Conservation (phyloP, 2,329 filamentous ascomycete genomes). For the Fusarium nurragi region DNA sequence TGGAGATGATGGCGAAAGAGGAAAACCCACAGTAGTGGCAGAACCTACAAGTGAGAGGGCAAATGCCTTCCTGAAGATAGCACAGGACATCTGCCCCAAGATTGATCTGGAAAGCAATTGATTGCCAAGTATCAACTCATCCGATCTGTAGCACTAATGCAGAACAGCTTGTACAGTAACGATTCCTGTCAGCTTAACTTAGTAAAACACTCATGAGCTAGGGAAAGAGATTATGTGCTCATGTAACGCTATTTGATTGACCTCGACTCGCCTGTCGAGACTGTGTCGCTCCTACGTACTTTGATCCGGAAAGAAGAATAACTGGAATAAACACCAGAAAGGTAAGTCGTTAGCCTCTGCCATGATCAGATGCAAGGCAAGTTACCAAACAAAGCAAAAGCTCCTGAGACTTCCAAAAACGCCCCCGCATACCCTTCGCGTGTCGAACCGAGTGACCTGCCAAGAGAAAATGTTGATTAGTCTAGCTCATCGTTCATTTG, state of each 20-base stretch:
- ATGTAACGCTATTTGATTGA: slow-evolving; percentile 38
- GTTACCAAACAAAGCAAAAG: slow-evolving; percentile 50
- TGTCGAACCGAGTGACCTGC: slow-evolving; percentile 39
- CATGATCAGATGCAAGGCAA: slow-evolving; percentile 46
- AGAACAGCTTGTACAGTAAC: background rate
- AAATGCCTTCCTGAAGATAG: slow-evolving; percentile 76
- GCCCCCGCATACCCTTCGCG: slow-evolving; percentile 36
- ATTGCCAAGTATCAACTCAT: background rate
- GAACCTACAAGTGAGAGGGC: slow-evolving; percentile 81
- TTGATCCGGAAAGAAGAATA: slow-evolving; percentile 28
- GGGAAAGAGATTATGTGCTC: slow-evolving; percentile 10
- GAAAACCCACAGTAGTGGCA: slow-evolving; percentile 88
- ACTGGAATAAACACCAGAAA: slow-evolving; percentile 41
- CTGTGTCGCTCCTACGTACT: slow-evolving; percentile 38
- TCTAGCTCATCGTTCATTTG: slow-evolving; percentile 79
- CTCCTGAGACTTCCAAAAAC: slow-evolving; percentile 41
- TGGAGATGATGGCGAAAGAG: slow-evolving; percentile 85
- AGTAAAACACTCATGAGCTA: slow-evolving; percentile 25
- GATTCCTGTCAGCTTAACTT: slow-evolving; percentile 32
- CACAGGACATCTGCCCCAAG: slow-evolving; percentile 61
- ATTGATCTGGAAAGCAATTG: slow-evolving; percentile 48
- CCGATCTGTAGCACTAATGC: slow-evolving; percentile 5
- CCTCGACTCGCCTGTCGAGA: slow-evolving; percentile 18
- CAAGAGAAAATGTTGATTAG: slow-evolving; percentile 54
- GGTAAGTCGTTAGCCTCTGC: slow-evolving; percentile 56